Evolutionary conservation across 2,329 filamentous ascomycete genomes (phyloP).

Genomic region (Dactylellina drechsleri): DNA sequence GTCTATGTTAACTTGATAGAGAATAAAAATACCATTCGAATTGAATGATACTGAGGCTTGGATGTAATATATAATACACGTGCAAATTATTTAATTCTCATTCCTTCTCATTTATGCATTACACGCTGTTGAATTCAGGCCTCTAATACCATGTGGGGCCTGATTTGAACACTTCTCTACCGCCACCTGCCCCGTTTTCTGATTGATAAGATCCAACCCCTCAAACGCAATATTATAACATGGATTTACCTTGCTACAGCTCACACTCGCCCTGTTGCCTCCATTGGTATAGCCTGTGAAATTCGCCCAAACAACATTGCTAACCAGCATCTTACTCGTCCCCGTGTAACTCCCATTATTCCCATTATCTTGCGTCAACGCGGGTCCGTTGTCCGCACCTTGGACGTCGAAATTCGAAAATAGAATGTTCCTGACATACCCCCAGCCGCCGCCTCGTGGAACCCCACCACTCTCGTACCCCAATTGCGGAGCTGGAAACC

Average conservation of each 20-base stretch:
- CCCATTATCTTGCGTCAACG: constrained; percentile 66
- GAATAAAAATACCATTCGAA: too few relatives aligned
- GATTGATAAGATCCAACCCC: constrained; percentile 60
- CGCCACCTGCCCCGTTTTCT: constrained; percentile 56
- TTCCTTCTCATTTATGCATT: constrained; percentile 8
- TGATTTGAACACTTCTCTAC: constrained; percentile 59
- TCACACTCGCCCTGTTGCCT: constrained; percentile 62
- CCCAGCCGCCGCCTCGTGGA: constrained; percentile 68
- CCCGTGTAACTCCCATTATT: constrained; percentile 66
- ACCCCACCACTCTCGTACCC: constrained; percentile 66
- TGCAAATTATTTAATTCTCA: background rate
- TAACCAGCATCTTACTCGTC: constrained; percentile 66
- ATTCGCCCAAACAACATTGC: constrained; percentile 66
- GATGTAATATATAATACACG: background rate
- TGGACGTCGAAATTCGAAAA: constrained; percentile 67
- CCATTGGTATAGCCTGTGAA: constrained; percentile 66
- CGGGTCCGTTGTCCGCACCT: constrained; percentile 63
- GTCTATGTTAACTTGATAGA: too few relatives aligned
- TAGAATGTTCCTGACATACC: constrained; percentile 66
- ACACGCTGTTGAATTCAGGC: constrained; percentile 55
- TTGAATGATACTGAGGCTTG: too few relatives aligned
- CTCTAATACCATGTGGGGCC: constrained; percentile 58
- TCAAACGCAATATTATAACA: constrained; percentile 67
- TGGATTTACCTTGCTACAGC: constrained; percentile 65
- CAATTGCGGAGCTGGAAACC: constrained; percentile 64